These are phyloP conservation scores for Strobilomyces echinocephalus DNA, from an alignment of 768 basidiomycete species.

Conservation along the genomic window DNA sequence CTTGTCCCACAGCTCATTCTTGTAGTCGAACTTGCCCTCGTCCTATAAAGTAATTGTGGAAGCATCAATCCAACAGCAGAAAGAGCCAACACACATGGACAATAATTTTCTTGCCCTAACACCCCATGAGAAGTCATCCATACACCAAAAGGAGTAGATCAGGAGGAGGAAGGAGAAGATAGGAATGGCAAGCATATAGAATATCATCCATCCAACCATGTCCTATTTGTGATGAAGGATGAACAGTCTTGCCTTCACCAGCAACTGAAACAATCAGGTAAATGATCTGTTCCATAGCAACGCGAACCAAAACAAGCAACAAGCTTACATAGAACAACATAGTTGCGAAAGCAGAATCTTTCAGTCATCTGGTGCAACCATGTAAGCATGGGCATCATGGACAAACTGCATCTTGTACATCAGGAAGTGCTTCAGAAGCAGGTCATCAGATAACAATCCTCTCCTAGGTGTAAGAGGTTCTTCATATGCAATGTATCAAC, in stretches of 20 bases:
- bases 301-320: not conserved
- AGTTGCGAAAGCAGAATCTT: not conserved
- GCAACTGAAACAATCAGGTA: slow-evolving; percentile 83
- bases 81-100: slow-evolving; percentile 65
- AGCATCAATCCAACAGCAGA: slow-evolving; percentile 5
- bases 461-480: slow-evolving; percentile 94
- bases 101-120: slow-evolving; percentile 90
- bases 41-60: slow-evolving; percentile 48
- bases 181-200: slow-evolving; percentile 94
- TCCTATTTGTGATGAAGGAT: slow-evolving; percentile 93
- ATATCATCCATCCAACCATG: slow-evolving; percentile 96
- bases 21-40: slow-evolving; percentile 96
- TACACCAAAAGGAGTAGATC: slow-evolving; percentile 93
- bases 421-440: slow-evolving; percentile 34
- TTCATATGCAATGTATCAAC: slow-evolving; percentile 99
- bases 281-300: slow-evolving; percentile 52
- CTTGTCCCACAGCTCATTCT: slow-evolving; percentile 97
- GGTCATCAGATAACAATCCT: slow-evolving; percentile 98
- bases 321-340: not conserved
- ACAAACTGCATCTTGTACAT: slow-evolving; percentile 92
- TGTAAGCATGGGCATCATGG: slow-evolving; percentile 43
- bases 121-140: slow-evolving; percentile 99
- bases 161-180: slow-evolving; percentile 91
- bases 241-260: slow-evolving; percentile 57
- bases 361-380: not conserved